A percentile compares a stretch with the other conserved stretches of the same genome.
Evolutionary conservation across 1,139 yeast genomes (phyloP).

Genomic region (Blastobotrys ciferrii): DNA sequence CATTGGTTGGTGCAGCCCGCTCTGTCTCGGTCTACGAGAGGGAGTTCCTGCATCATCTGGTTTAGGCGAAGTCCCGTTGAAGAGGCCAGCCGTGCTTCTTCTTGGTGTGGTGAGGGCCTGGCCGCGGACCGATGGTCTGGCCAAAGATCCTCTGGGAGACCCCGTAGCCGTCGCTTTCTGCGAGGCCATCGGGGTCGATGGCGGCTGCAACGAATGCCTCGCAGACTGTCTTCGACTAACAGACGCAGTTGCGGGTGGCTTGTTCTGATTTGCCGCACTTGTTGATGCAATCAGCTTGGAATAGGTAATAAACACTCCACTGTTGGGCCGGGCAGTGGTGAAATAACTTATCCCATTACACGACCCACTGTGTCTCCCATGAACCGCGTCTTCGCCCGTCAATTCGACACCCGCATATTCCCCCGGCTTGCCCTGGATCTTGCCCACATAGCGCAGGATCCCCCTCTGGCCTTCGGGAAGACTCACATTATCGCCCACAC

Average conservation of each 20-base stretch:
- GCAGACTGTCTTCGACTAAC: neutral
- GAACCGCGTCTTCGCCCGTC: conserved; percentile 54
- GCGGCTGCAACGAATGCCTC: conserved; percentile 5
- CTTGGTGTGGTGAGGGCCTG: conserved; percentile 10
- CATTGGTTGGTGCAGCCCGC: conserved; percentile 2
- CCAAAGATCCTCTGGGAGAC: conserved; percentile 2
- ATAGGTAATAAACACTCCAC: conserved; percentile 75
- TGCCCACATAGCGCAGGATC: conserved; percentile 67
- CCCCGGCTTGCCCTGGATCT: conserved; percentile 71
- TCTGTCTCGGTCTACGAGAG: conserved; percentile 8
- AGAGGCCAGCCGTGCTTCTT: conserved; percentile 8
- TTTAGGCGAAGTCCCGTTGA: conserved; percentile 1
- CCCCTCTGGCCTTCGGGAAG: conserved; percentile 50
- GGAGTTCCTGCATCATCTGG: conserved; percentile 5
- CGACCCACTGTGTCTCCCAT: conserved; percentile 81
- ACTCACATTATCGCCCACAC: conserved; percentile 41
- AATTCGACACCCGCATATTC: conserved; percentile 88
- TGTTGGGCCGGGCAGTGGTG: conserved; percentile 54
- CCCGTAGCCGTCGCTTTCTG: conserved; percentile 4
- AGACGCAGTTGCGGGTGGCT: conserved; percentile 3
- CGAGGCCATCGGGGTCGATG: conserved; percentile 5
- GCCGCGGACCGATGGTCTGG: conserved; percentile 1
- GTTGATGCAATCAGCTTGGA: conserved; percentile 46
- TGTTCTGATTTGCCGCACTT: conserved; percentile 4
- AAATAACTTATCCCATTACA: conserved; percentile 62